phyloP scores from a whole-genome alignment of 2,329 filamentous ascomycete genomes.

The Trichothecium roseum region DNA sequence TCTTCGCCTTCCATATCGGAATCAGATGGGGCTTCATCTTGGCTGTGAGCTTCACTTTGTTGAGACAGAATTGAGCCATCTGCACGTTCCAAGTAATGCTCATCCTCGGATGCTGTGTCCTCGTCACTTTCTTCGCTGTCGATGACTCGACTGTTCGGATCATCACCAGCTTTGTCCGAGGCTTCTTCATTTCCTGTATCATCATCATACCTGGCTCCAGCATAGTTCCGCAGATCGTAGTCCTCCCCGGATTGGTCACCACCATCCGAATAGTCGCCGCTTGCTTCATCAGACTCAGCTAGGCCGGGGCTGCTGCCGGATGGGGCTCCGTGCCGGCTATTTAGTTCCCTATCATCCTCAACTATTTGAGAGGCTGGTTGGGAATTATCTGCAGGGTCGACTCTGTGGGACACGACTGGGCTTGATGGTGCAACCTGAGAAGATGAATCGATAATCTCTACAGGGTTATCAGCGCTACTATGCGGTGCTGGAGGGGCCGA shows the following conservation, averaged over 20 bases:
- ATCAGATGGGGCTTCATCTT: constrained; percentile 7
- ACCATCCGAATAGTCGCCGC: constrained; percentile 14
- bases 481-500: neutral
- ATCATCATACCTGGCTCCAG: constrained; percentile 19
- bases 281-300: constrained; percentile 5
- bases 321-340: constrained; percentile 4
- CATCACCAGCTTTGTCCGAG: neutral
- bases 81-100: constrained; percentile 8
- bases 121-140: constrained; percentile 6
- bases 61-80: too few relatives aligned
- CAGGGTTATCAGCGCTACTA: constrained; percentile 1
- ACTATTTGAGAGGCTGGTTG: constrained; percentile 8
- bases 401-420: neutral
- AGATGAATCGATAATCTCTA: constrained; percentile 7
- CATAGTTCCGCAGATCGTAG: constrained; percentile 22
- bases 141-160: constrained; percentile 2
- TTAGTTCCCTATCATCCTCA: neutral
- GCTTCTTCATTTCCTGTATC: constrained; percentile 8
- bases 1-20: constrained; percentile 12
- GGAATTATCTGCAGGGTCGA: neutral
- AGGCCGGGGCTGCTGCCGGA: constrained; percentile 1
- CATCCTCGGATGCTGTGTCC: constrained; percentile 12
- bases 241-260: constrained; percentile 20
- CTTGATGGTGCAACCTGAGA: constrained; percentile 3
- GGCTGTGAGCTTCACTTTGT: neutral